Percentiles rank a stretch among this genome's conserved stretches.
These are phyloP conservation scores for Rhynchosporium secalis DNA, from an alignment of 2,329 filamentous ascomycete species.

Conservation along the genomic window DNA sequence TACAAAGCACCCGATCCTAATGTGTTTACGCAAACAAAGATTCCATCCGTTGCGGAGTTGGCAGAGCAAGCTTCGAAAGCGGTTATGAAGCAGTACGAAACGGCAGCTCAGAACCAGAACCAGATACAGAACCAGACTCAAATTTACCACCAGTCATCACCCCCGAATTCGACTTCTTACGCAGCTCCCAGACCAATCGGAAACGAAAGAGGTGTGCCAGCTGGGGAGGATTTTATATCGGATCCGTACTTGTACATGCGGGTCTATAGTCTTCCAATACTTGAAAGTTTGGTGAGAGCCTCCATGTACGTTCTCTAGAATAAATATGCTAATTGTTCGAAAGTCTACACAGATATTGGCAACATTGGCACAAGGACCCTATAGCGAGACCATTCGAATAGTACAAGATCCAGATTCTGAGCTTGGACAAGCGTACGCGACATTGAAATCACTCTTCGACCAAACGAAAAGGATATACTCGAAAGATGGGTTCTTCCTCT, in stretches of 20 bases:
- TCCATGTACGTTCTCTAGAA: not conserved
- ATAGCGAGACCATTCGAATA: conserved; percentile 56
- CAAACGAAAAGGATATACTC: conserved; percentile 63
- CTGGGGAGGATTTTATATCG: conserved; percentile 22
- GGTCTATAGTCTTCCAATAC: conserved; percentile 59
- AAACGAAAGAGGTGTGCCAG: conserved; percentile 3
- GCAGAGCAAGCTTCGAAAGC: conserved; percentile 15
- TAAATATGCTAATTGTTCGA: conserved; percentile 18
- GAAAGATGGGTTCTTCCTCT: conserved; percentile 52
- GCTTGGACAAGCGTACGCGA: conserved; percentile 60
- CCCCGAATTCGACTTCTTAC: not conserved
- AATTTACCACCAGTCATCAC: conserved; percentile 1
- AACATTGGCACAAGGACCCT: conserved; percentile 56
- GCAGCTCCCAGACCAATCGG: not conserved
- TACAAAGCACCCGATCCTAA: too few relatives aligned
- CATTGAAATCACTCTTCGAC: conserved; percentile 61
- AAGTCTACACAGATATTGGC: conserved; percentile 60
- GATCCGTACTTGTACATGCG: conserved; percentile 45
- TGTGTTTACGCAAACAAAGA: too few relatives aligned
- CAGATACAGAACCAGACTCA: not conserved
- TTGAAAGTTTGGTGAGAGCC: conserved; percentile 58
- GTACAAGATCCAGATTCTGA: conserved; percentile 56
- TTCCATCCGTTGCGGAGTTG: not conserved
- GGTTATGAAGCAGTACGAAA: conserved; percentile 14
- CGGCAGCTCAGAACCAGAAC: not conserved